Percentiles rank a stretch among this genome's conserved stretches.
Conservation (phyloP, 257 asterid genomes). For the Solanum microdontum region DNA sequence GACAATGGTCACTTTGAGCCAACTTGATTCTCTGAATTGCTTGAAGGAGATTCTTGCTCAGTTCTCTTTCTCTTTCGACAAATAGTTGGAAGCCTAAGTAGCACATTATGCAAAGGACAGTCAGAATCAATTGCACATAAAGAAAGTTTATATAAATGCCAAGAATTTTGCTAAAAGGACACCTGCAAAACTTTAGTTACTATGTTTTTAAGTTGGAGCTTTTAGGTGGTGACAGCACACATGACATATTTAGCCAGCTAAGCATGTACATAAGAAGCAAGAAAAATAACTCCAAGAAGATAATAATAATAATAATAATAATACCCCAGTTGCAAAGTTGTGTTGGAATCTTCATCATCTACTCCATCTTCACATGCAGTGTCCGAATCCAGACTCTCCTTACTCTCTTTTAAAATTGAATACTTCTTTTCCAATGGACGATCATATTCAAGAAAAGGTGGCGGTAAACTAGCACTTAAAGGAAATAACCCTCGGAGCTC, state of each 20-base stretch:
- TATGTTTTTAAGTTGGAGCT: neutral
- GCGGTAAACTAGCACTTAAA: constrained; percentile 5
- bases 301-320: neutral
- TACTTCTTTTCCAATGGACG: constrained; percentile 3
- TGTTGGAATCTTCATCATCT: constrained; percentile 45
- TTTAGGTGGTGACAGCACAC: neutral
- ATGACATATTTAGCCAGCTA: neutral
- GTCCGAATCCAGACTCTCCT: constrained; percentile 35
- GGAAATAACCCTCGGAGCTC: constrained; percentile 23
- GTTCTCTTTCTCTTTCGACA: constrained; percentile 26
- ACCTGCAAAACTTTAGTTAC: neutral
- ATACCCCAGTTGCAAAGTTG: constrained; percentile 50
- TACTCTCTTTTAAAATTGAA: constrained; percentile 12
- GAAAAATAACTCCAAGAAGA: neutral
- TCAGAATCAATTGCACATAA: neutral
- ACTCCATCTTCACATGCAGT: constrained; percentile 22
- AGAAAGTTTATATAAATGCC: neutral
- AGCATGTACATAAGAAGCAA: neutral
- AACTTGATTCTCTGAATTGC: constrained; percentile 7
- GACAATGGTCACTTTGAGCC: neutral
- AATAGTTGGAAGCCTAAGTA: constrained; percentile 40
- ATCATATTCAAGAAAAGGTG: constrained; percentile 21
- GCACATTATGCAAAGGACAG: neutral
- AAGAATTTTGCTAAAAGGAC: neutral
- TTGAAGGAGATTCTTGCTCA: constrained; percentile 28